Evolutionary conservation across 2,329 filamentous ascomycete species (phyloP).

Genomic region (Cladosporium sphaerospermum): DNA sequence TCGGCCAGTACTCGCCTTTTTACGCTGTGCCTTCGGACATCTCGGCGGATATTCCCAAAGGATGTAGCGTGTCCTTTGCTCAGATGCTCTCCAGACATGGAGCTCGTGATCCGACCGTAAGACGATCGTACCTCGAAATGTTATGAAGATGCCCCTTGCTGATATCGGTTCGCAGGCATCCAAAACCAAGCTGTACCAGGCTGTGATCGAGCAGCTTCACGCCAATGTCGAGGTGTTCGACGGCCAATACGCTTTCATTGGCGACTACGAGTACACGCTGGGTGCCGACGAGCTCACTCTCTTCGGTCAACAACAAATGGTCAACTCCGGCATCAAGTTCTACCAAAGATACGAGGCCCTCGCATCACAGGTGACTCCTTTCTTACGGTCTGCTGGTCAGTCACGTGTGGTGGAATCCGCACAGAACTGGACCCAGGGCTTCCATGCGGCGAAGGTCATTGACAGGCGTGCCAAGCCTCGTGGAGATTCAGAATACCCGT

Average conservation of each 20-base stretch:
- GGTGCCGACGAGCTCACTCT: constrained; percentile 62
- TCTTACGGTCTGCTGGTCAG: constrained; percentile 65
- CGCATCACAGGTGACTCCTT: constrained; percentile 53
- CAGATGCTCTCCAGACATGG: constrained; percentile 80
- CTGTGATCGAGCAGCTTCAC: constrained; percentile 62
- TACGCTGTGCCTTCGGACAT: constrained; percentile 68
- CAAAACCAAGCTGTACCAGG: constrained; percentile 60
- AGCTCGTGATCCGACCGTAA: constrained; percentile 67
- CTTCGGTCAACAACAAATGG: constrained; percentile 64
- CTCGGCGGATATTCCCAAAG: constrained; percentile 52
- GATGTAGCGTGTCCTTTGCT: constrained; percentile 72
- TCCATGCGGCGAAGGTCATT: constrained; percentile 51
- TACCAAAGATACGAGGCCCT: constrained; percentile 66
- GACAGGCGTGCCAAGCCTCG: constrained; percentile 31
- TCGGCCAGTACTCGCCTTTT: constrained; percentile 86
- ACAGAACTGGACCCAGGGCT: constrained; percentile 68
- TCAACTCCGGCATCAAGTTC: constrained; percentile 70
- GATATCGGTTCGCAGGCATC: constrained; percentile 24
- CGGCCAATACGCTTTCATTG: constrained; percentile 62
- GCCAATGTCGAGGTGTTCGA: constrained; percentile 50
- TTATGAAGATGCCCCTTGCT: background rate
- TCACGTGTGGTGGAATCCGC: constrained; percentile 69
- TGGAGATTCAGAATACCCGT: constrained; percentile 42
- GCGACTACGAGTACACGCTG: constrained; percentile 64
- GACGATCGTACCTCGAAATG: background rate